phyloP scores from a whole-genome alignment of 352 stramenopile genomes.

The Blastocystis sp. region DNA sequence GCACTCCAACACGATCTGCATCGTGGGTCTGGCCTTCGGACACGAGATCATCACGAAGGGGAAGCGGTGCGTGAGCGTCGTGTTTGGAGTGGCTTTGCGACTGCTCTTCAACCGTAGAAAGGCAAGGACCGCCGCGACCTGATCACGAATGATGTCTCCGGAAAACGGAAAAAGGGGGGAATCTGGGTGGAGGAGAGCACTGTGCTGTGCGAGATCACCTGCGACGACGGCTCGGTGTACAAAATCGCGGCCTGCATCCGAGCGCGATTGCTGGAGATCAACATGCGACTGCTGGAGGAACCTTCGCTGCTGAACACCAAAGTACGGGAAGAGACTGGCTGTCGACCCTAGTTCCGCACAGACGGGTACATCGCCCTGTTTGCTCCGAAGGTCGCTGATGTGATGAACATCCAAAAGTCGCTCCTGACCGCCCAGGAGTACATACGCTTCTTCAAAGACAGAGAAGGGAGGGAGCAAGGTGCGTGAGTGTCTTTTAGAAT shows the following conservation, averaged over 20 bases:
- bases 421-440: slow-evolving; percentile 44
- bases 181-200: slow-evolving; percentile 60
- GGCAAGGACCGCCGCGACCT: slow-evolving; percentile 29
- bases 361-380: slow-evolving; percentile 51
- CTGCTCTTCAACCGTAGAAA: not conserved
- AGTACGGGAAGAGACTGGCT: not conserved
- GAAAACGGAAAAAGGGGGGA: slow-evolving; percentile 54
- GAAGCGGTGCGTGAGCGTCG: slow-evolving; percentile 30
- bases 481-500: not conserved
- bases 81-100: not conserved
- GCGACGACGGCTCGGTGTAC: slow-evolving; percentile 48
- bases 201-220: slow-evolving; percentile 44
- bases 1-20: slow-evolving; percentile 60
- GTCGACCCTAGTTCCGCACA: slow-evolving; percentile 13
- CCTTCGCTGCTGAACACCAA: slow-evolving; percentile 35
- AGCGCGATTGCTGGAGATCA: slow-evolving; percentile 27
- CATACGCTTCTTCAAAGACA: slow-evolving; percentile 57
- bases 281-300: slow-evolving; percentile 48
- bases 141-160: slow-evolving; percentile 9
- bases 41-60: slow-evolving; percentile 39
- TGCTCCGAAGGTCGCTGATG: slow-evolving; percentile 51
- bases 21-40: slow-evolving; percentile 45
- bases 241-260: slow-evolving; percentile 26
- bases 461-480: not conserved
- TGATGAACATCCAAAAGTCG: slow-evolving; percentile 61